Percentiles rank a stretch among this genome's conserved stretches.
Evolutionary conservation across 352 stramenopile genomes (phyloP).

Genomic region (Phytopythium aichiense): DNA sequence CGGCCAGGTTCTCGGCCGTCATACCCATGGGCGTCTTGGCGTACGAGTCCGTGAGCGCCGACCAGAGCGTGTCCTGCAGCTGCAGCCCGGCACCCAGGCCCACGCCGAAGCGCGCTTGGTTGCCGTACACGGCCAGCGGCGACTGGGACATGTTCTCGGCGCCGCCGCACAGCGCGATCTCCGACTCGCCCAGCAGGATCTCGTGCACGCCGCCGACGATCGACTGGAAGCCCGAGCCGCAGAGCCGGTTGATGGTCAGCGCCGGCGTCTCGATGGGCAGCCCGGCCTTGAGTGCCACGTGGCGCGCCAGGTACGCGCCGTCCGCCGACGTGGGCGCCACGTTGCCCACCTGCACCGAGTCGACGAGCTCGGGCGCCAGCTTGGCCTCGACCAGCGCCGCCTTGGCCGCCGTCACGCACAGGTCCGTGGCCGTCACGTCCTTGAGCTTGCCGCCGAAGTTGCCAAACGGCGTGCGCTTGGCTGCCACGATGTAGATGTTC

Average conservation of each 20-base stretch:
- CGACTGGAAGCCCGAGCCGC: constrained; percentile 96
- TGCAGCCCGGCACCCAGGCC: constrained; percentile 90
- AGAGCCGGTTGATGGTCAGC: constrained; percentile 97
- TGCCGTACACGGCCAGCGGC: constrained; percentile 90
- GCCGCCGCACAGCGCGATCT: constrained; percentile 89
- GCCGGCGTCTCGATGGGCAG: constrained; percentile 88
- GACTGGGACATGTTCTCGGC: constrained; percentile 96
- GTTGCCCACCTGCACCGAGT: constrained; percentile 95
- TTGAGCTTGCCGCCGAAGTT: constrained; percentile 95
- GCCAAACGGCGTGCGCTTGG: constrained; percentile 95
- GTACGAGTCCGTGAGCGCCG: constrained; percentile 95
- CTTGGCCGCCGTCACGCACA: constrained; percentile 85
- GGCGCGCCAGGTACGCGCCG: constrained; percentile 92
- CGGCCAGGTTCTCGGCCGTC: constrained; percentile 98
- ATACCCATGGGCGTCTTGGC: constrained; percentile 96
- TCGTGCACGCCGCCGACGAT: constrained; percentile 91
- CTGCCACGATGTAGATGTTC: constrained; percentile 94
- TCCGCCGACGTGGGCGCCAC: constrained; percentile 94
- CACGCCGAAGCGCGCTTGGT: constrained; percentile 92
- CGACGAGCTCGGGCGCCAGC: constrained; percentile 87
- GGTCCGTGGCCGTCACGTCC: constrained; percentile 88
- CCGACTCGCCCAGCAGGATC: constrained; percentile 88
- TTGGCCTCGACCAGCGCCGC: constrained; percentile 72
- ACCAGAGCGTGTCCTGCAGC: constrained; percentile 95
- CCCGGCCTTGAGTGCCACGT: constrained; percentile 92